phyloP scores from a whole-genome alignment of 2,329 filamentous ascomycete species.

The Colletotrichum melonis region DNA sequence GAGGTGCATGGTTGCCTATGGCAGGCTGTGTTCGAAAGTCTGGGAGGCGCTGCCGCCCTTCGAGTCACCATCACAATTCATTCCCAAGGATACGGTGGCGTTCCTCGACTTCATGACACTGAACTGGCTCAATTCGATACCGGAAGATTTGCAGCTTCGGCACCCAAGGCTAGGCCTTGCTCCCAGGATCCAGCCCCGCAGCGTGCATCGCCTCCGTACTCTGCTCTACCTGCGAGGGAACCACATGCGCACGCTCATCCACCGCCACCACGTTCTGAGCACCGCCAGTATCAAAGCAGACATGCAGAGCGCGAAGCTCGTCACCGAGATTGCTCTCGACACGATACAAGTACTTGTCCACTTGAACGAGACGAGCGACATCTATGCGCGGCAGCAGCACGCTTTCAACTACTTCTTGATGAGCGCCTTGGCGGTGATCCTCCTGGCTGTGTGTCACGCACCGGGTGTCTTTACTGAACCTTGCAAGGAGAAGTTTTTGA shows the following conservation, averaged over 20 bases:
- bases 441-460: slow-evolving; percentile 57
- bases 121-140: slow-evolving; percentile 59
- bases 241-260: slow-evolving; percentile 56
- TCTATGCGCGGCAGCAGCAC: slow-evolving; percentile 51
- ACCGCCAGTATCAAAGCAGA: slow-evolving; percentile 49
- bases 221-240: slow-evolving; percentile 58
- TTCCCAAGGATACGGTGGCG: slow-evolving; percentile 50
- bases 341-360: slow-evolving; percentile 49
- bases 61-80: slow-evolving; percentile 44
- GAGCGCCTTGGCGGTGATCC: slow-evolving; percentile 51
- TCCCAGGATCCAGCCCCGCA: slow-evolving; percentile 45
- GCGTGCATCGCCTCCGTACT: slow-evolving; percentile 53
- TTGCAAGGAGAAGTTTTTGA: slow-evolving; percentile 46
- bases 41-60: slow-evolving; percentile 56
- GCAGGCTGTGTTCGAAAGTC: slow-evolving; percentile 56
- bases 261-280: slow-evolving; percentile 54
- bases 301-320: slow-evolving; percentile 48
- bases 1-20: slow-evolving; percentile 60
- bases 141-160: slow-evolving; percentile 49
- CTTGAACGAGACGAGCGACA: slow-evolving; percentile 48
- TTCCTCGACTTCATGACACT: slow-evolving; percentile 55
- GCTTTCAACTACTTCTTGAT: slow-evolving; percentile 55
- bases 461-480: slow-evolving; percentile 53
- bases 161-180: slow-evolving; percentile 50
- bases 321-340: slow-evolving; percentile 50